Conservation (phyloP, 768 basidiomycete genomes). For the Russula foetens region DNA sequence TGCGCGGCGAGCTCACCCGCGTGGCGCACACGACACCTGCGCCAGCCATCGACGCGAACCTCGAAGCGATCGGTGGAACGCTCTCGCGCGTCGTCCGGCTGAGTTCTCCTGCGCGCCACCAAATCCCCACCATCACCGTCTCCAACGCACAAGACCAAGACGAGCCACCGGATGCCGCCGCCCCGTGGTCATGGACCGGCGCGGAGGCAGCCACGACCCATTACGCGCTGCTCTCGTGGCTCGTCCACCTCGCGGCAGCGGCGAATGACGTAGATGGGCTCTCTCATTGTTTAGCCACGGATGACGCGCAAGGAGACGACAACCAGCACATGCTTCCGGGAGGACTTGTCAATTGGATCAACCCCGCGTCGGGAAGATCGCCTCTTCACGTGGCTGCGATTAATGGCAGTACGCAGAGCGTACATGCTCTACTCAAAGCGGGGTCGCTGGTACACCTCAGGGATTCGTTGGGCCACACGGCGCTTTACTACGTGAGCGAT, state of each 20-base stretch:
- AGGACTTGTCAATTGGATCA: conserved; percentile 66
- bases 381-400: conserved; percentile 76
- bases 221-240: conserved; percentile 61
- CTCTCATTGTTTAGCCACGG: conserved; percentile 43
- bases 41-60: conserved; percentile 38
- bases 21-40: conserved; percentile 31
- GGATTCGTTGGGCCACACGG: conserved; percentile 73
- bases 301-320: conserved; percentile 4
- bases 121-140: conserved; percentile 31
- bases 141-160: conserved; percentile 33
- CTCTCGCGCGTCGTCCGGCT: conserved; percentile 64
- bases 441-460: conserved; percentile 80
- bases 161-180: conserved; percentile 36
- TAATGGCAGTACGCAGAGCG: conserved; percentile 43
- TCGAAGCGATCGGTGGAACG: conserved; percentile 55
- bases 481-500: conserved; percentile 65
- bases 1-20: conserved; percentile 84
- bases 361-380: conserved; percentile 60
- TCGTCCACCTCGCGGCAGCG: conserved; percentile 73
- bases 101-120: conserved; percentile 33
- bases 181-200: conserved; percentile 73
- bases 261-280: conserved; percentile 58
- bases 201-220: conserved; percentile 67
- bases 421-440: conserved; percentile 47
- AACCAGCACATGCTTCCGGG: conserved; percentile 42